Evolutionary conservation across 768 basidiomycete genomes (phyloP).

Genomic region (Trametes cubensis): DNA sequence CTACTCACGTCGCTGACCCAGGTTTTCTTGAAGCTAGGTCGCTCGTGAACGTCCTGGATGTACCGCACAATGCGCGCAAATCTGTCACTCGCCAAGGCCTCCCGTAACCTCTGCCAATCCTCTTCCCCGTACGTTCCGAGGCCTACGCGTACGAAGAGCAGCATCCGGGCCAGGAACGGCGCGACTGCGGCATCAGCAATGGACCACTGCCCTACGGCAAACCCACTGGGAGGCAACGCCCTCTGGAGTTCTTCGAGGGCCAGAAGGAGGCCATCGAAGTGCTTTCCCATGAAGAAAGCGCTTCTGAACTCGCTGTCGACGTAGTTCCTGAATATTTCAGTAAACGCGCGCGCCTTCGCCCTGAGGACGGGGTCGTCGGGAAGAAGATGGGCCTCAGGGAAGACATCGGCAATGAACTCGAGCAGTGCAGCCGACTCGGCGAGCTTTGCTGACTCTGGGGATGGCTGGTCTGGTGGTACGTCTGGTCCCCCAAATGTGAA

Average conservation of each 20-base stretch:
- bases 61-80: conserved; percentile 54
- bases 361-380: conserved; percentile 57
- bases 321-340: conserved; percentile 51
- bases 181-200: conserved; percentile 65
- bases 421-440: conserved; percentile 65
- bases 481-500: conserved; percentile 63
- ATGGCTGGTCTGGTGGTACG: conserved; percentile 54
- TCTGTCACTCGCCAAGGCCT: conserved; percentile 46
- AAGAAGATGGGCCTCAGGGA: conserved; percentile 49
- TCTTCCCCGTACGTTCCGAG: conserved; percentile 54
- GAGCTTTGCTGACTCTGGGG: conserved; percentile 59
- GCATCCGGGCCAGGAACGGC: conserved; percentile 59
- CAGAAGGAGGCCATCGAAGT: conserved; percentile 44
- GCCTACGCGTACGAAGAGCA: conserved; percentile 48
- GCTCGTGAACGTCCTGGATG: conserved; percentile 45
- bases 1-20: conserved; percentile 50
- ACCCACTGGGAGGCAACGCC: conserved; percentile 51
- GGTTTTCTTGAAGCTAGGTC: conserved; percentile 56
- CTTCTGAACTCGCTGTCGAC: conserved; percentile 41
- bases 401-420: conserved; percentile 67
- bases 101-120: conserved; percentile 46
- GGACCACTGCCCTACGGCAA: conserved; percentile 48
- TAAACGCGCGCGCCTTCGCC: conserved; percentile 63
- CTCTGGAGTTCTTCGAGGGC: conserved; percentile 51
- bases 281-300: conserved; percentile 44